Base-by-base conservation (phyloP, 2,329 filamentous ascomycete genomes). In the Fusarium sp. region DNA sequence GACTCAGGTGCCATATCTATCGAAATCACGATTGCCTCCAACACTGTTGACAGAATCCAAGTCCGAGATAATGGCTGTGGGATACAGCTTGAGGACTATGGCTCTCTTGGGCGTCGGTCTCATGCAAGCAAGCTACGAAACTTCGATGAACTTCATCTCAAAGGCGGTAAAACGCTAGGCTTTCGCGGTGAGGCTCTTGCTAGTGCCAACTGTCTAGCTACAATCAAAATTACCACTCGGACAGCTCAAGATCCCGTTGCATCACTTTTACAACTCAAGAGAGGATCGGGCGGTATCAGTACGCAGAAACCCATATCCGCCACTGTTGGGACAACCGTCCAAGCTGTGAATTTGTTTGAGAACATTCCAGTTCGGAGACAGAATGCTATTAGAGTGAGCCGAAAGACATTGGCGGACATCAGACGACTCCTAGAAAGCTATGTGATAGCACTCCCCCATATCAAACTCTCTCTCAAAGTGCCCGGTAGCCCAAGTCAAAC, bases 121-220 rank as follows among this genome's bases (percentile, higher is more conserved):
- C 86, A 91, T 71, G 94, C 92, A 2, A 94, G 90, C 82, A 95
- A 94, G 78, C 83, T 94, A 43, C 81, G 79, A 48, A 81, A 80
- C n/a, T 86, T 91, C 58, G 83, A 87, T 1, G 90, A 94, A 49
- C 79, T 94, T 37, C 81, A 79, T 50, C 75, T 73, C 3, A 79
- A 89, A 20, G 87, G 86, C 9, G 84, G 86, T 2, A 81, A 79
- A 43, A 89, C 84, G 32, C 83, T 94, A n/a, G 92, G 92, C 3
- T 95, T 94, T 73, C 86, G 92, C 35, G 92, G 92, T 20, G 87
- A 93, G 73, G 91, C 91, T 17, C 79, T 95, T 62, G 90, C 91
- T 39, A 89, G 87, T 75, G 83, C 85, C 60, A 89, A 87, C 61
- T 83, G 85, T 41, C 75, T 92, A 58, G 88, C 87, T 37, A 81